Percentiles rank a stretch among this genome's conserved stretches.
These are phyloP conservation scores for Echium plantagineum DNA, from an alignment of 257 asterid genomes.

Conservation along the genomic window DNA sequence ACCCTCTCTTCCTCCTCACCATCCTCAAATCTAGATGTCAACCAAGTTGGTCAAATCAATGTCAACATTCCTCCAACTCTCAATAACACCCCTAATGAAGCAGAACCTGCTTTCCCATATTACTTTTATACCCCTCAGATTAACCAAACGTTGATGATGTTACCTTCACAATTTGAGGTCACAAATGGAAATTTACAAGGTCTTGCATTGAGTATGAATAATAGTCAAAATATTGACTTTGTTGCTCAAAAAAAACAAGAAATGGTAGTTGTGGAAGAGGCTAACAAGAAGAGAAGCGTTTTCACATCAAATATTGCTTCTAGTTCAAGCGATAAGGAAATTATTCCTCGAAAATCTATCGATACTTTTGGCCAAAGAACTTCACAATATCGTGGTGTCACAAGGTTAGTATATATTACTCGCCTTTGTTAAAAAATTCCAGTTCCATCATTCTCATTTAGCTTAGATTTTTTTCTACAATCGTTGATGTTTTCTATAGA, in stretches of 20 bases:
- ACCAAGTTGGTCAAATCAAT: constrained; percentile 31
- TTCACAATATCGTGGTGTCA: constrained; percentile 81
- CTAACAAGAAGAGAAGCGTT: constrained; percentile 34
- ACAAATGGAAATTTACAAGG: constrained; percentile 21
- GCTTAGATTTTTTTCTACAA: too few relatives aligned
- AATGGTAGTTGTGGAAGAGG: constrained; percentile 15
- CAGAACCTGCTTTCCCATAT: constrained; percentile 17
- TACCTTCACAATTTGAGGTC: neutral
- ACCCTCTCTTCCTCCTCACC: constrained; percentile 30
- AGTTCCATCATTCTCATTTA: too few relatives aligned
- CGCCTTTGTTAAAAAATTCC: too few relatives aligned
- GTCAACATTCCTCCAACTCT: constrained; percentile 45
- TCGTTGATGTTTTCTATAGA: too few relatives aligned
- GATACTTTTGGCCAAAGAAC: constrained; percentile 83
- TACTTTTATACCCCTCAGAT: constrained; percentile 6
- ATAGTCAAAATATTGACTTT: constrained; percentile 15
- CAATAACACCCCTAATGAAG: constrained; percentile 3
- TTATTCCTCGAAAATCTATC: constrained; percentile 51
- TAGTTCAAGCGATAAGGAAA: constrained; percentile 15
- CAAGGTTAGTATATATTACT: too few relatives aligned
- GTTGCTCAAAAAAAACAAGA: constrained; percentile 6
- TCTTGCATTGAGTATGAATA: constrained; percentile 40
- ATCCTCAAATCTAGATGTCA: constrained; percentile 8
- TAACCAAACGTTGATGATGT: constrained; percentile 6
- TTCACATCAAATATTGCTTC: constrained; percentile 13